phyloP scores from a whole-genome alignment of 805 yeast genomes.

The Cyberlindnera misumaiensis region DNA sequence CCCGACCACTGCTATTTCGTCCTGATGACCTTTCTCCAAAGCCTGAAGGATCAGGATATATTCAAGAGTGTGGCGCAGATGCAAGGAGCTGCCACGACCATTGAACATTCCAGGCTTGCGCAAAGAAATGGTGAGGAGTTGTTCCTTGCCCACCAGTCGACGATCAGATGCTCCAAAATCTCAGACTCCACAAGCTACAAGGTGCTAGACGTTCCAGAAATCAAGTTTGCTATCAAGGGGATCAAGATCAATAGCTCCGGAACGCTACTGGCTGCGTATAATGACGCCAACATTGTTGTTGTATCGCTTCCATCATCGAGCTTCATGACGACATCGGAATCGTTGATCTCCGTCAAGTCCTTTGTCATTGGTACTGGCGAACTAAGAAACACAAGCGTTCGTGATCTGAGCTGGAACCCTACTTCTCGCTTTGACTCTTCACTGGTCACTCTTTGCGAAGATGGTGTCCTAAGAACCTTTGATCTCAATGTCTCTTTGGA shows the following conservation, averaged over 20 bases:
- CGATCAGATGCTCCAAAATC: constrained; percentile 14
- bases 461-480: constrained; percentile 27
- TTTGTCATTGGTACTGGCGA: constrained; percentile 25
- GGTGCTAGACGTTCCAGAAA: constrained; percentile 6
- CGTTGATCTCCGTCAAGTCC: constrained; percentile 7
- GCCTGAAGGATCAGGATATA: constrained; percentile 5
- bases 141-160: constrained; percentile 13
- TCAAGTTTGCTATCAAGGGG: constrained; percentile 27
- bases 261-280: constrained; percentile 36
- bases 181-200: constrained; percentile 6
- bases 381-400: constrained; percentile 24
- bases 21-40: constrained; percentile 8
- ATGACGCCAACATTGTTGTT: constrained; percentile 26
- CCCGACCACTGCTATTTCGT: too few species aligned
- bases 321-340: constrained; percentile 3
- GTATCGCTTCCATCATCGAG: constrained; percentile 25
- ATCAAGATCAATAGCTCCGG: constrained; percentile 35
- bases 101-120: constrained; percentile 15
- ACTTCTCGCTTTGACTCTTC: constrained; percentile 36
- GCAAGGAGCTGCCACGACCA: neutral
- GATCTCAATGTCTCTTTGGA: constrained; percentile 27
- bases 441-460: constrained; percentile 34
- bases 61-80: constrained; percentile 2
- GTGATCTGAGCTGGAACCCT: constrained; percentile 39
- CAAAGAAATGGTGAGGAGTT: constrained; percentile 15